These are phyloP conservation scores for Ajuga chamaepitys DNA, from an alignment of 257 asterid species.

Conservation along the genomic window DNA sequence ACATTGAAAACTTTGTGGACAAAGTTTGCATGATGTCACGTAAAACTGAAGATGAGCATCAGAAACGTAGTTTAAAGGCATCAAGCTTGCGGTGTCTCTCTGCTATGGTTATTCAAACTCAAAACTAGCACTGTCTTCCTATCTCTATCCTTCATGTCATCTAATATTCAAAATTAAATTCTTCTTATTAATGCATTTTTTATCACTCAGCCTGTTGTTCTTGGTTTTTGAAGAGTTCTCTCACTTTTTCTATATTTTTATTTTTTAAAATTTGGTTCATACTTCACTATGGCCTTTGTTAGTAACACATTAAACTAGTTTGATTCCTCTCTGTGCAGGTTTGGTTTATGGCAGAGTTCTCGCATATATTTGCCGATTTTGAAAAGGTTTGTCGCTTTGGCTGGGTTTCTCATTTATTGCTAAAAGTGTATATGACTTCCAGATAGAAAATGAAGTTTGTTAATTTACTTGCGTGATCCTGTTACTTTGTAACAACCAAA, in stretches of 20 bases:
- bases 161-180: neutral
- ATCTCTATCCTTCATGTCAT: neutral
- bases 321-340: conserved; percentile 47
- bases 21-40: conserved; percentile 64
- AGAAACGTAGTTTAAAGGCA: conserved; percentile 60
- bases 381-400: conserved; percentile 56
- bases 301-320: neutral
- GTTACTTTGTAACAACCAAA: neutral
- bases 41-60: conserved; percentile 50
- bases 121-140: neutral
- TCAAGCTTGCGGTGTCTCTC: conserved; percentile 91
- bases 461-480: neutral
- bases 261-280: neutral
- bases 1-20: conserved; percentile 60
- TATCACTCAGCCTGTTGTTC: neutral
- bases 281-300: neutral
- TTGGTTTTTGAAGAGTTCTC: neutral
- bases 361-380: conserved; percentile 69
- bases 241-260: neutral
- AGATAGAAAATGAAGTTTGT: neutral
- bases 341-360: conserved; percentile 90
- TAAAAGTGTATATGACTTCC: neutral
- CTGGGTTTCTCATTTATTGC: neutral
- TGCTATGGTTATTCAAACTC: conserved; percentile 62
- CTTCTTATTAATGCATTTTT: neutral